Conservation (phyloP, 2,329 filamentous ascomycete species). For the Colletotrichum tropicicola region DNA sequence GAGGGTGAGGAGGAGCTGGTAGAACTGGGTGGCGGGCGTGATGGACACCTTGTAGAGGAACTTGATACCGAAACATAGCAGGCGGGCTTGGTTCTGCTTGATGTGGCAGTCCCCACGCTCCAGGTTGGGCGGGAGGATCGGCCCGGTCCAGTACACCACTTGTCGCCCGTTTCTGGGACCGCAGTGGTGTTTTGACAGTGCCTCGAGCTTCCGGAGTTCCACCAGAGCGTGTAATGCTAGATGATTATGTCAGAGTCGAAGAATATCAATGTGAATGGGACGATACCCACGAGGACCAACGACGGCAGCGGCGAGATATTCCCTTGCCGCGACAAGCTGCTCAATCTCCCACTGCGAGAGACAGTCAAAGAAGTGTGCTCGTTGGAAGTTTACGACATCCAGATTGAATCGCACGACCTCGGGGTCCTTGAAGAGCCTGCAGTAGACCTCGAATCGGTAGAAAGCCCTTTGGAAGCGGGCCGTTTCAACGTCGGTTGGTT, state of each 20-base stretch:
- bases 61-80: constrained; percentile 19
- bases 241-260: background rate
- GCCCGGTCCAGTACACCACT: constrained; percentile 19
- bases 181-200: constrained; percentile 14
- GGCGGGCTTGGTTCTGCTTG: constrained; percentile 20
- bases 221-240: constrained; percentile 18
- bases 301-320: constrained; percentile 13
- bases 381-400: constrained; percentile 23
- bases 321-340: constrained; percentile 11
- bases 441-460: constrained; percentile 24
- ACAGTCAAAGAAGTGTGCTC: constrained; percentile 19
- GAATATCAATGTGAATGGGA: background rate
- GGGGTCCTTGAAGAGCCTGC: constrained; percentile 21
- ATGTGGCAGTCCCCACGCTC: constrained; percentile 22
- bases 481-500: background rate
- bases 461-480: constrained; percentile 21
- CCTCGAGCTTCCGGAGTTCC: constrained; percentile 18
- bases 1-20: constrained; percentile 4
- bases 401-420: constrained; percentile 26
- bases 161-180: constrained; percentile 1
- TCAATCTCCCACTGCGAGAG: constrained; percentile 26
- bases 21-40: constrained; percentile 12
- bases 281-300: constrained; percentile 19
- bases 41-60: constrained; percentile 17
- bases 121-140: constrained; percentile 11